A percentile compares a stretch with the other conserved stretches of the same genome.
Conservation (phyloP, 139 green algal genomes). For the Tetradesmus lagerheimii region DNA sequence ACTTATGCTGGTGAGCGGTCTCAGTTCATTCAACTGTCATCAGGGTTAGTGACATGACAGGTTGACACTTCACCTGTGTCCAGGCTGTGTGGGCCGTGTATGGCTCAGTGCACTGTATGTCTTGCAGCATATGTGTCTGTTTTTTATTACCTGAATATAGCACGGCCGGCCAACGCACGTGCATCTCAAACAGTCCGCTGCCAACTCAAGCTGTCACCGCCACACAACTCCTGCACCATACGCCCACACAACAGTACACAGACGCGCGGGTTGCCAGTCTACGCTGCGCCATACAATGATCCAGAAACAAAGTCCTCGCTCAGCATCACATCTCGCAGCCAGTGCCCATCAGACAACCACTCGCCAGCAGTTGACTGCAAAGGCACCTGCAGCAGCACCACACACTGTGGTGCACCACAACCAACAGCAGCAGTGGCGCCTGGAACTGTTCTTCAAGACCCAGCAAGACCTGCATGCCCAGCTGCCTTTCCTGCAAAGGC, state of each 20-base stretch:
- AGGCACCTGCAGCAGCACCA: not conserved
- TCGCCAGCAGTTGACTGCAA: not conserved
- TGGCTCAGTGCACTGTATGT: no score
- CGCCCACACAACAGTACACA: not conserved
- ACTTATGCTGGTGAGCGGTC: no score
- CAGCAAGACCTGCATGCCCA: slow-evolving; percentile 33
- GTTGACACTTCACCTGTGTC: no score
- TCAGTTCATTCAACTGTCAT: no score
- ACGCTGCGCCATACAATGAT: not conserved
- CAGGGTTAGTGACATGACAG: no score
- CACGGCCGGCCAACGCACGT: no score
- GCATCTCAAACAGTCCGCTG: no score
- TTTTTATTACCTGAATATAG: no score
- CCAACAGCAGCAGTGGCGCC: slow-evolving; percentile 45
- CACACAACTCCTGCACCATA: not conserved
- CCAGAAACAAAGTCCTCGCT: not conserved
- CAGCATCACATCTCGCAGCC: not conserved
- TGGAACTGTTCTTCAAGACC: slow-evolving; percentile 66
- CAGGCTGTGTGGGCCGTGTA: no score
- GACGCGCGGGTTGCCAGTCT: not conserved
- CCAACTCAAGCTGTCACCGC: not conserved
- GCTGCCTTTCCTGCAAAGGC: slow-evolving; percentile 48
- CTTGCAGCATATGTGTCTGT: no score
- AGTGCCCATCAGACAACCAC: not conserved
- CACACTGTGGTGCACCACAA: not conserved